These are phyloP conservation scores for Boletus subparvulus DNA, from an alignment of 768 basidiomycete species.

Conservation along the genomic window DNA sequence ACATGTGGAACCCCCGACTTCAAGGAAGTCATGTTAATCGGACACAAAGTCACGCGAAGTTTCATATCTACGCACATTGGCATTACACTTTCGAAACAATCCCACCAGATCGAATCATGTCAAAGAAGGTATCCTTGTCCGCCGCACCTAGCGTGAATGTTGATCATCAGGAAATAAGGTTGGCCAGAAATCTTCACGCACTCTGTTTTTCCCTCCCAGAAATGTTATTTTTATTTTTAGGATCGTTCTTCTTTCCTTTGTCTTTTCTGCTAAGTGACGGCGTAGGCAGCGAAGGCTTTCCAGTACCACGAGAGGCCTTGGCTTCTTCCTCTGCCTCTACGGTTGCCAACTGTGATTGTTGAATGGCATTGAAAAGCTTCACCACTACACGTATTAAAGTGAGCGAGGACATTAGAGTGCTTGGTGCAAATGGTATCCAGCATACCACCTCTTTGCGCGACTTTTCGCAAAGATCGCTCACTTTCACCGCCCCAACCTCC, in stretches of 20 bases:
- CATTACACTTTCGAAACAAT: slow-evolving; percentile 66
- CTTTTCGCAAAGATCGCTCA: slow-evolving; percentile 76
- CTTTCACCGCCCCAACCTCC: slow-evolving; percentile 89
- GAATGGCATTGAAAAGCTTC: slow-evolving; percentile 84
- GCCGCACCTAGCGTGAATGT: slow-evolving; percentile 44
- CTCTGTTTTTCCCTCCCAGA: slow-evolving; percentile 59
- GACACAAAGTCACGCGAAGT: neutral
- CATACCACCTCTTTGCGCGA: slow-evolving; percentile 81
- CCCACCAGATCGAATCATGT: slow-evolving; percentile 80
- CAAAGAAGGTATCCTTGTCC: slow-evolving; percentile 74
- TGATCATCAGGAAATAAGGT: slow-evolving; percentile 1
- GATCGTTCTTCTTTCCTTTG: slow-evolving; percentile 49
- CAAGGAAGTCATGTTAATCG: neutral
- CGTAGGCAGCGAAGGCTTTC: slow-evolving; percentile 71
- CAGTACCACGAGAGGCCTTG: slow-evolving; percentile 64
- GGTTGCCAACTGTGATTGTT: slow-evolving; percentile 69
- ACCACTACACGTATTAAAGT: slow-evolving; percentile 50
- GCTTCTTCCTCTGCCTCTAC: slow-evolving; percentile 52
- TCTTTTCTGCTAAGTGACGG: slow-evolving; percentile 52
- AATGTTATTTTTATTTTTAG: slow-evolving; percentile 56
- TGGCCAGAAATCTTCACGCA: slow-evolving; percentile 30
- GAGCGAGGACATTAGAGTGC: neutral
- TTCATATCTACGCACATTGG: neutral
- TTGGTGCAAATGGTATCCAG: neutral
- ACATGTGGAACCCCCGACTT: neutral